phyloP scores from a whole-genome alignment of 192 early-diverging fungal species.

The Entomortierella parvispora region DNA sequence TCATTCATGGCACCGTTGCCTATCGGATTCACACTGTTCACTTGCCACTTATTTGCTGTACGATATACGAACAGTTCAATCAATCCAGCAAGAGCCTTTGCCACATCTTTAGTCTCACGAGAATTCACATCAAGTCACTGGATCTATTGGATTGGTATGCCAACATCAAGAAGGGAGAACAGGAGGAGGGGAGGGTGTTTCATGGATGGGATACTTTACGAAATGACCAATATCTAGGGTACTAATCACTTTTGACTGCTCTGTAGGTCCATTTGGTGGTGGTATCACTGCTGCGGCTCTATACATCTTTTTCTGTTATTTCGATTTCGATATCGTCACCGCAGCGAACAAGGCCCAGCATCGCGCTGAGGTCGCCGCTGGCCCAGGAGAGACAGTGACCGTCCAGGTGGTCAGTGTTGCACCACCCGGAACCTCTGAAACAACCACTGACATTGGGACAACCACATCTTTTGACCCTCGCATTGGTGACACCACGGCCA shows the following conservation, averaged over 20 bases:
- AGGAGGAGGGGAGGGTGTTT: too few species aligned
- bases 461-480: background rate
- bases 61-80: slow-evolving; percentile 60
- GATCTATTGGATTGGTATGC: slow-evolving; percentile 64
- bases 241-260: too few species aligned
- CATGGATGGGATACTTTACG: too few species aligned
- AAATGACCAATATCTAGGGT: too few species aligned
- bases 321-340: slow-evolving; percentile 21
- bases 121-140: slow-evolving; percentile 61
- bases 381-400: slow-evolving; percentile 2
- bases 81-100: slow-evolving; percentile 75
- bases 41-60: slow-evolving; percentile 22
- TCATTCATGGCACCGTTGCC: slow-evolving; percentile 20
- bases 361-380: slow-evolving; percentile 8
- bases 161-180: background rate
- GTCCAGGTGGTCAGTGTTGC: slow-evolving; percentile 6
- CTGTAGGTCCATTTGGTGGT: slow-evolving; percentile 56
- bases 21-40: slow-evolving; percentile 31
- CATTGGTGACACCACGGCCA: too few species aligned
- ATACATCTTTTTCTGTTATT: slow-evolving; percentile 34
- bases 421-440: too few species aligned
- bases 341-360: slow-evolving; percentile 8
- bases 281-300: slow-evolving; percentile 50
- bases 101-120: slow-evolving; percentile 62
- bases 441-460: too few species aligned